Conservation (phyloP, 768 basidiomycete genomes). For the Tulasnella sp. region DNA sequence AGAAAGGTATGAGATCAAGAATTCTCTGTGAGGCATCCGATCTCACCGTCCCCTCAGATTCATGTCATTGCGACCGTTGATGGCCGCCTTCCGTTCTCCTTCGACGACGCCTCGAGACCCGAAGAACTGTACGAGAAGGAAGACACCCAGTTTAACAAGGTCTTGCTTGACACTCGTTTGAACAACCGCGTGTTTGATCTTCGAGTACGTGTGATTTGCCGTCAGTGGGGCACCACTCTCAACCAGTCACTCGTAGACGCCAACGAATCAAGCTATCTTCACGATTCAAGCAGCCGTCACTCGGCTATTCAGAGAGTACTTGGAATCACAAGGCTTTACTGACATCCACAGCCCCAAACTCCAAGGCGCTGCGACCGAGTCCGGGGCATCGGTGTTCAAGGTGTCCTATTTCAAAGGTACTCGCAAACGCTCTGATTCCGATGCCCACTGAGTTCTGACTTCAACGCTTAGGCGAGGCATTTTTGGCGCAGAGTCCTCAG, state of each 20-base stretch:
- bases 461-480: constrained; percentile 70
- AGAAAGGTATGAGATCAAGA: constrained; percentile 59
- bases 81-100: constrained; percentile 79
- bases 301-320: constrained; percentile 81
- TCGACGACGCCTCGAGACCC: constrained; percentile 89
- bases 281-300: constrained; percentile 87
- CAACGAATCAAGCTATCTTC: constrained; percentile 96
- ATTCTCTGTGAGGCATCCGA: neutral
- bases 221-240: neutral
- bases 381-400: constrained; percentile 96
- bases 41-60: constrained; percentile 54
- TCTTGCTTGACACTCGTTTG: constrained; percentile 90
- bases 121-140: constrained; percentile 70
- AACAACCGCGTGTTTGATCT: constrained; percentile 95
- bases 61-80: constrained; percentile 81
- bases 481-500: constrained; percentile 95
- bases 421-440: constrained; percentile 30
- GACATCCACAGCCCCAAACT: constrained; percentile 99
- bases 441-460: neutral
- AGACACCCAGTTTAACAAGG: constrained; percentile 68
- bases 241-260: constrained; percentile 38
- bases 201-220: constrained; percentile 60
- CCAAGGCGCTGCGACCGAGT: constrained; percentile 95
- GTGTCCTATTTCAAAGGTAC: constrained; percentile 95
- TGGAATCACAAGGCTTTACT: constrained; percentile 74